These are phyloP conservation scores for Nakaseomyces kungkrabaensis DNA, from an alignment of 1,139 yeast species.

Conservation along the genomic window DNA sequence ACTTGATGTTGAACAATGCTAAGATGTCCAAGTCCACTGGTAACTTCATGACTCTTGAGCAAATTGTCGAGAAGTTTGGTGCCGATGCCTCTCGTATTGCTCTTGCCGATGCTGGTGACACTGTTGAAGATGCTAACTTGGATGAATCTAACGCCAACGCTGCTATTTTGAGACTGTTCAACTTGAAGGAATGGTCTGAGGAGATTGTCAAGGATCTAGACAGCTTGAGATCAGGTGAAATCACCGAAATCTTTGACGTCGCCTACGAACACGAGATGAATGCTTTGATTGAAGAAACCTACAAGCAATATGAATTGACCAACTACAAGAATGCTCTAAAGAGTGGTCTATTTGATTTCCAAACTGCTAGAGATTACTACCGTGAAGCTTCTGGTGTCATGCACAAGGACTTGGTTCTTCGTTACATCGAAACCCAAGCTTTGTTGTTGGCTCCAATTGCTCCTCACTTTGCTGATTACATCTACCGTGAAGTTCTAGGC, in stretches of 20 bases:
- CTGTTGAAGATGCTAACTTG: conserved; percentile 95
- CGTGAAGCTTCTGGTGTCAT: conserved; percentile 67
- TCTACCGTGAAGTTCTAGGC: conserved; percentile 74
- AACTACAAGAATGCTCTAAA: conserved; percentile 85
- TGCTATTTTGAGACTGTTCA: conserved; percentile 86
- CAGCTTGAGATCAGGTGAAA: conserved; percentile 59
- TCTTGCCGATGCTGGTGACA: conserved; percentile 96
- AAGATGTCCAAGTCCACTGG: conserved; percentile 98
- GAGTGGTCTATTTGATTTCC: conserved; percentile 86
- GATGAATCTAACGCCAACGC: conserved; percentile 97
- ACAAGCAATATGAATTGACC: conserved; percentile 58
- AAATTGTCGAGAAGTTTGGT: conserved; percentile 80
- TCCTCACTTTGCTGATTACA: conserved; percentile 89
- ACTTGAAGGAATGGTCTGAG: conserved; percentile 93
- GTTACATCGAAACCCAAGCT: conserved; percentile 78
- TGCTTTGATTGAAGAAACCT: conserved; percentile 61
- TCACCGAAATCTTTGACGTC: conserved; percentile 61
- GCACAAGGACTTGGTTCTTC: conserved; percentile 74
- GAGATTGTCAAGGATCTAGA: conserved; percentile 47
- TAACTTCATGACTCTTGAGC: conserved; percentile 85
- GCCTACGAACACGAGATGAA: conserved; percentile 96
- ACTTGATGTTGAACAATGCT: conserved; percentile 85
- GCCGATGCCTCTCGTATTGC: conserved; percentile 98
- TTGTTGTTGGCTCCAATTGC: conserved; percentile 84
- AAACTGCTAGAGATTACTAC: conserved; percentile 90